A percentile compares a stretch with the other conserved stretches of the same genome.
Conservation (phyloP, 306 rosid species). For the Chamaecrista fasciculata region DNA sequence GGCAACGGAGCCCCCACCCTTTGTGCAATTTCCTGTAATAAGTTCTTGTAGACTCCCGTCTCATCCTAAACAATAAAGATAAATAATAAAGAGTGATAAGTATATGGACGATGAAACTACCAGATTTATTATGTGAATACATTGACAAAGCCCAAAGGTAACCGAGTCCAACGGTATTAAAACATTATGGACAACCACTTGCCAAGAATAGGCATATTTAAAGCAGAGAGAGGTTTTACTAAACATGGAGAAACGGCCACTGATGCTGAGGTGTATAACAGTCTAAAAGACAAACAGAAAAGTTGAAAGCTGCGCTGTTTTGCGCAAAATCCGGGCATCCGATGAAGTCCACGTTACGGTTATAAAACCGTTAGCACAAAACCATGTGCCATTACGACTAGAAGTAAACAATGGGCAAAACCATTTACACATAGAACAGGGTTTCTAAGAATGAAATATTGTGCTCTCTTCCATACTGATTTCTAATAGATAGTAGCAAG, state of each 20-base stretch:
- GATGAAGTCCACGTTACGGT: background rate
- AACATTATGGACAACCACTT: background rate
- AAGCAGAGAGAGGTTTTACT: background rate
- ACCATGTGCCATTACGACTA: background rate
- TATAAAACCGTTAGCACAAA: background rate
- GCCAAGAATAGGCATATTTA: background rate
- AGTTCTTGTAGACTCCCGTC: constrained; percentile 98
- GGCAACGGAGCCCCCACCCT: constrained; percentile 98
- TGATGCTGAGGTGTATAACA: background rate
- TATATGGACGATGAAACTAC: constrained; percentile 4
- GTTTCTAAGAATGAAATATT: constrained; percentile 3
- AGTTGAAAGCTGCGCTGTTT: background rate
- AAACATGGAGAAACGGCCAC: background rate
- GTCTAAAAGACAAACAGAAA: background rate
- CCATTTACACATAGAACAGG: constrained; percentile 2
- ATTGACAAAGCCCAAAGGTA: background rate
- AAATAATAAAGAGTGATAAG: constrained; percentile 24
- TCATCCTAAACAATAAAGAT: constrained; percentile 63
- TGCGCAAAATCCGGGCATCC: background rate
- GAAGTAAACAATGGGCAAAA: background rate
- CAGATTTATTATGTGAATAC: background rate
- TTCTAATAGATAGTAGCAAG: background rate
- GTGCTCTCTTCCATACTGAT: background rate
- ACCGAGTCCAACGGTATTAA: background rate
- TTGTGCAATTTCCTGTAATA: constrained; percentile 96